Conservation (phyloP, 208 protist species). For the Acanthamoeba polyphaga region DNA sequence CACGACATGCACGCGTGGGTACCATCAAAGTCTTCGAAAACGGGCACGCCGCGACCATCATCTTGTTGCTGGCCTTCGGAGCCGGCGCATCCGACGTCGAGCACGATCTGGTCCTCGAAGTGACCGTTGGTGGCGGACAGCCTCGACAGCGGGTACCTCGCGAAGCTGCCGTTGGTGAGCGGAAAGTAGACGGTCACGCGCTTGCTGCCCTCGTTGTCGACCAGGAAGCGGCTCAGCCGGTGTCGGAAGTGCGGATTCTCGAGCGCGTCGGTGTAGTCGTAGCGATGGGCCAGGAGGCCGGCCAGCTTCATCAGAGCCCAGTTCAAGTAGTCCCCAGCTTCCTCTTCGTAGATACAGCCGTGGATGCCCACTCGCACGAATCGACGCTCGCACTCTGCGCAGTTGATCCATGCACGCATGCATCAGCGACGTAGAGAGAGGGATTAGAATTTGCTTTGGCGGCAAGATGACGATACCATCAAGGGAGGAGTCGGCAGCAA, state of each 20-base stretch:
- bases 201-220: constrained; percentile 62
- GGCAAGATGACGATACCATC: too few relatives aligned
- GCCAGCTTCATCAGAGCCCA: neutral
- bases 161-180: constrained; percentile 23
- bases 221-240: constrained; percentile 16
- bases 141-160: neutral
- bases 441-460: neutral
- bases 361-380: neutral
- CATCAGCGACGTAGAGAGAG: too few relatives aligned
- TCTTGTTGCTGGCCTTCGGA: neutral
- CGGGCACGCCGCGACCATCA: neutral
- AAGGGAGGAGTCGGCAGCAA: too few relatives aligned
- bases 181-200: constrained; percentile 21
- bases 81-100: neutral
- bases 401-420: neutral
- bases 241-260: constrained; percentile 34
- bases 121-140: constrained; percentile 48
- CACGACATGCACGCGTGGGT: neutral
- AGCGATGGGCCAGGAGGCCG: neutral
- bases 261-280: constrained; percentile 20
- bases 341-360: constrained; percentile 44
- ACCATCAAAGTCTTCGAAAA: neutral
- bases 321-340: neutral
- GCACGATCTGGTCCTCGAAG: constrained; percentile 32
- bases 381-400: neutral